Percentiles rank a stretch among this genome's conserved stretches.
Conservation (phyloP, 2,329 filamentous ascomycete genomes). For the Xylariaceae sp. region DNA sequence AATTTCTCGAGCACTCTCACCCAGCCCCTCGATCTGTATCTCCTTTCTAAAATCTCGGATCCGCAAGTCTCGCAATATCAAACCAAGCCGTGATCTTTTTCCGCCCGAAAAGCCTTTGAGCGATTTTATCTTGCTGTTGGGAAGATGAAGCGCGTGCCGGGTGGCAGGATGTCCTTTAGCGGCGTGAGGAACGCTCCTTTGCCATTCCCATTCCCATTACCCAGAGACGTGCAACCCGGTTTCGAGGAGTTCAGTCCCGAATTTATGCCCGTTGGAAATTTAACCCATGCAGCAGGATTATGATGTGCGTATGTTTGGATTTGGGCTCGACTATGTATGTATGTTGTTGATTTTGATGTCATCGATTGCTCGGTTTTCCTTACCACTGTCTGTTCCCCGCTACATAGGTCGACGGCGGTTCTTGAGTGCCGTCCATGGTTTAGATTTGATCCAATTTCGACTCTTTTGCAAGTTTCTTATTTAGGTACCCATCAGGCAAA, state of each 20-base stretch:
- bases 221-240: too few relatives aligned
- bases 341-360: too few relatives aligned
- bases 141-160: neutral
- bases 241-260: neutral
- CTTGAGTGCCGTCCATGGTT: too few relatives aligned
- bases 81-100: neutral
- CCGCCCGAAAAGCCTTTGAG: neutral
- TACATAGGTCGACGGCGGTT: too few relatives aligned
- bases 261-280: neutral
- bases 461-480: too few relatives aligned
- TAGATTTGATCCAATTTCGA: too few relatives aligned
- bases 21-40: neutral
- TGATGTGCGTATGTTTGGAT: neutral
- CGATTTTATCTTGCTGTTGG: neutral
- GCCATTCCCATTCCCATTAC: too few relatives aligned
- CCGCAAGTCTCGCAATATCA: neutral
- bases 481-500: too few relatives aligned
- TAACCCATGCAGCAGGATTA: neutral
- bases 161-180: neutral
- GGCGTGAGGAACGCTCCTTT: too few relatives aligned
- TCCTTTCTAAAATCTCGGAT: neutral
- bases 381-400: too few relatives aligned
- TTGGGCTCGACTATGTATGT: neutral
- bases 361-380: too few relatives aligned
- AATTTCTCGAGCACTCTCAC: neutral